Conservation (phyloP, 352 stramenopile species). For the Globisporangium barbulae region DNA sequence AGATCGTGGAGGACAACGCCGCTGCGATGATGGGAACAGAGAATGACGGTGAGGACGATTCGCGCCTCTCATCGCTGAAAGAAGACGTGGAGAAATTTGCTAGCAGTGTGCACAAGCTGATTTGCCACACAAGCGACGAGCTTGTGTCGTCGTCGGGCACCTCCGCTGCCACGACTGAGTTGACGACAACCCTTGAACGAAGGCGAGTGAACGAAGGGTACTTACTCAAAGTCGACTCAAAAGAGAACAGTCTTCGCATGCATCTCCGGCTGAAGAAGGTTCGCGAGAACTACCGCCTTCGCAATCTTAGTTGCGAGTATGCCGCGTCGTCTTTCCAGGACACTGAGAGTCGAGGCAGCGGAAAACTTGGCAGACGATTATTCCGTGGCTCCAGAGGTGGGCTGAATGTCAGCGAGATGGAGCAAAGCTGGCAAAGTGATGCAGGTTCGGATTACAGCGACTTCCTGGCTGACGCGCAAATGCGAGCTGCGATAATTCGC, state of each 20-base stretch:
- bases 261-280: conserved; percentile 65
- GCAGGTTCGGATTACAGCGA: conserved; percentile 75
- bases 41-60: conserved; percentile 34
- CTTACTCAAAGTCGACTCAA: conserved; percentile 63
- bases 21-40: conserved; percentile 24
- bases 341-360: conserved; percentile 39
- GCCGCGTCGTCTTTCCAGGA: conserved; percentile 39
- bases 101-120: conserved; percentile 74
- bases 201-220: conserved; percentile 20
- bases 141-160: neutral
- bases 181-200: neutral
- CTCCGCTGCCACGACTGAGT: neutral
- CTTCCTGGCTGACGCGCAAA: conserved; percentile 72
- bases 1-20: conserved; percentile 42
- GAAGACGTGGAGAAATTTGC: conserved; percentile 73
- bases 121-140: conserved; percentile 17
- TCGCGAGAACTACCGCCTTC: conserved; percentile 56
- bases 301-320: conserved; percentile 66
- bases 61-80: conserved; percentile 54
- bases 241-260: conserved; percentile 77
- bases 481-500: conserved; percentile 72
- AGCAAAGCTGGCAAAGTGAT: conserved; percentile 69
- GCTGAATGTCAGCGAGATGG: conserved; percentile 26
- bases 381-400: conserved; percentile 29
- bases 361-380: conserved; percentile 23